Evolutionary conservation across 305 asterid species (phyloP).

Genomic region (Fraxinus albicans): DNA sequence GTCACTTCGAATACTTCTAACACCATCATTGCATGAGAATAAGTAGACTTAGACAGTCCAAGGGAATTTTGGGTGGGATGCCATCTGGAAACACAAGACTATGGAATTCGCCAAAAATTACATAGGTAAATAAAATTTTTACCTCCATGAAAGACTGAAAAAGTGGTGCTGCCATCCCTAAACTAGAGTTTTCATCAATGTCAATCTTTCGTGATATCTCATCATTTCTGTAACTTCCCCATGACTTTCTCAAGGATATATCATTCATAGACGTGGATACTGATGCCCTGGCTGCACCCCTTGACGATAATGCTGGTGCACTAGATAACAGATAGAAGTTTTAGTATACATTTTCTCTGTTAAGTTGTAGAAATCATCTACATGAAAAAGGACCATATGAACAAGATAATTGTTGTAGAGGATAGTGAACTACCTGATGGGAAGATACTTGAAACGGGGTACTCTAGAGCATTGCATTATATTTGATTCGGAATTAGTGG

Average conservation of each 20-base stretch:
- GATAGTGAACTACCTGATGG: constrained; percentile 71
- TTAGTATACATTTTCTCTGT: constrained; percentile 23
- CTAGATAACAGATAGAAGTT: constrained; percentile 40
- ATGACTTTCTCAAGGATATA: constrained; percentile 76
- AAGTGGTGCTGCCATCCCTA: constrained; percentile 96
- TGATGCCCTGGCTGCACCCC: constrained; percentile 57
- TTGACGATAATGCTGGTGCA: constrained; percentile 90
- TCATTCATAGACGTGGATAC: constrained; percentile 68
- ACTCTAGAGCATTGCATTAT: constrained; percentile 93
- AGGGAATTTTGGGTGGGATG: constrained; percentile 7
- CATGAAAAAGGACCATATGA: not conserved
- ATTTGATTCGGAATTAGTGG: constrained; percentile 90
- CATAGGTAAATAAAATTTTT: constrained; percentile 13
- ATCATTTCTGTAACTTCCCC: constrained; percentile 67
- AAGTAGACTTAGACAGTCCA: not conserved
- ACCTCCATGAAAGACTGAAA: constrained; percentile 99
- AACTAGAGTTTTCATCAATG: constrained; percentile 66
- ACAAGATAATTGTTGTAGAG: constrained; percentile 15
- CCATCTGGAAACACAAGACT: constrained; percentile 10
- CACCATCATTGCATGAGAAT: not conserved
- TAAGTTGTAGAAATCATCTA: not conserved
- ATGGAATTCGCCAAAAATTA: constrained; percentile 1
- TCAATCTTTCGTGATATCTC: constrained; percentile 71
- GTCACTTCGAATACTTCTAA: not conserved
- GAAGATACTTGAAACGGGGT: constrained; percentile 97